These are phyloP conservation scores for Colletotrichum eleusines DNA, from an alignment of 2,329 filamentous ascomycete species.

Conservation along the genomic window DNA sequence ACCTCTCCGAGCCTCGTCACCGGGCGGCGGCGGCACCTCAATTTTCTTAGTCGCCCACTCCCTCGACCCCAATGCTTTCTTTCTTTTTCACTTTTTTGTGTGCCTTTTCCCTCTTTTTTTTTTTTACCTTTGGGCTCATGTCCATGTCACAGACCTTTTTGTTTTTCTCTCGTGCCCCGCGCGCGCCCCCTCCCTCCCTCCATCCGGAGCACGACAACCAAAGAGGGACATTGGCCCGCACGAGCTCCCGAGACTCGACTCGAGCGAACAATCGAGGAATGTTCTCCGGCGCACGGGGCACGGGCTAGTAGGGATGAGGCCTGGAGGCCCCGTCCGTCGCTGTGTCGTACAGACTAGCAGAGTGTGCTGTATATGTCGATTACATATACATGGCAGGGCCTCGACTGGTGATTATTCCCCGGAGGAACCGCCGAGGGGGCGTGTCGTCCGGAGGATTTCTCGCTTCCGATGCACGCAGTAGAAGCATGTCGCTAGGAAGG, in stretches of 20 bases:
- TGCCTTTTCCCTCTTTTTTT: not conserved
- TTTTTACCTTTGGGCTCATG: conserved; percentile 29
- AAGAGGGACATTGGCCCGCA: conserved; percentile 37
- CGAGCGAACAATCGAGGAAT: conserved; percentile 38
- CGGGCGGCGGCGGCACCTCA: too few species aligned
- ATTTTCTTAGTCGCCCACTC: too few species aligned
- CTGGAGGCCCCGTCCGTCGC: conserved; percentile 7
- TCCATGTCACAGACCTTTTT: conserved; percentile 10
- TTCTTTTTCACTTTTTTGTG: too few species aligned
- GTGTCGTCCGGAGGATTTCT: conserved; percentile 6
- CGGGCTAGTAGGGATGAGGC: conserved; percentile 39
- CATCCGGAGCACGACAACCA: conserved; percentile 30
- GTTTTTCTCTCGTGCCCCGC: too few species aligned
- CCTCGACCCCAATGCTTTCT: too few species aligned
- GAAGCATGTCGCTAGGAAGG: too few species aligned
- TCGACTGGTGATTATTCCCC: not conserved
- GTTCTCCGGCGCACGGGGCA: conserved; percentile 39
- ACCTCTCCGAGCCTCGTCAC: conserved; percentile 5
- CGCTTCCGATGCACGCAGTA: not conserved
- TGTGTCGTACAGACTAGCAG: conserved; percentile 1
- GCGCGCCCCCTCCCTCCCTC: not conserved
- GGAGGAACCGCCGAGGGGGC: not conserved
- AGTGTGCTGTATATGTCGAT: not conserved
- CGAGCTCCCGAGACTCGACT: conserved; percentile 36
- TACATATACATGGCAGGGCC: not conserved